A percentile compares a stretch with the other conserved stretches of the same genome.
phyloP scores from a whole-genome alignment of 805 yeast species.

The Yarrowia sp. region DNA sequence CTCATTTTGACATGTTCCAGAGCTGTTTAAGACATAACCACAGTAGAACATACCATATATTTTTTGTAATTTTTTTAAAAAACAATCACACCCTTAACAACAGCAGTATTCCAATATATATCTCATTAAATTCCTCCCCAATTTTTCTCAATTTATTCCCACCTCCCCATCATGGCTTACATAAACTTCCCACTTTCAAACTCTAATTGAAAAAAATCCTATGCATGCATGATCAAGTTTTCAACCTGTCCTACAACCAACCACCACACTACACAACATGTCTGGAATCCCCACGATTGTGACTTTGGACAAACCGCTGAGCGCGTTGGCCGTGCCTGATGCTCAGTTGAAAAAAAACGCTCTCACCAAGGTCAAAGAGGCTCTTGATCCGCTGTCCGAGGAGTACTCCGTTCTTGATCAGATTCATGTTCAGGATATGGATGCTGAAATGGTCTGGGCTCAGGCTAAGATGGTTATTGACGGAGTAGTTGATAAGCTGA shows the following conservation, averaged over 20 bases:
- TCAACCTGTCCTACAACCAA: neutral
- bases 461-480: conserved; percentile 85
- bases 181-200: neutral
- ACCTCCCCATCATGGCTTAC: neutral
- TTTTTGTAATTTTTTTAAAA: too few species aligned
- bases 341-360: conserved; percentile 32
- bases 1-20: too few species aligned
- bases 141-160: too few species aligned
- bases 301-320: conserved; percentile 17
- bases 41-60: too few species aligned
- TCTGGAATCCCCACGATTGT: conserved; percentile 7
- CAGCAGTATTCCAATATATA: too few species aligned
- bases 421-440: conserved; percentile 79
- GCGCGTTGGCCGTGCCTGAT: conserved; percentile 10
- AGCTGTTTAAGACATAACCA: too few species aligned
- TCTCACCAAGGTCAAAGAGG: conserved; percentile 42
- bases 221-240: neutral
- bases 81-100: too few species aligned
- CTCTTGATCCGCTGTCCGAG: conserved; percentile 58
- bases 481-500: conserved; percentile 63
- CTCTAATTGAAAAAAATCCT: neutral
- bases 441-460: conserved; percentile 89
- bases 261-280: neutral
- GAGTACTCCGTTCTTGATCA: conserved; percentile 69
- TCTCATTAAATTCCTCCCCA: too few species aligned